These are phyloP conservation scores for Torrubiellomyces zombiae DNA, from an alignment of 2,329 filamentous ascomycete genomes.

Conservation along the genomic window DNA sequence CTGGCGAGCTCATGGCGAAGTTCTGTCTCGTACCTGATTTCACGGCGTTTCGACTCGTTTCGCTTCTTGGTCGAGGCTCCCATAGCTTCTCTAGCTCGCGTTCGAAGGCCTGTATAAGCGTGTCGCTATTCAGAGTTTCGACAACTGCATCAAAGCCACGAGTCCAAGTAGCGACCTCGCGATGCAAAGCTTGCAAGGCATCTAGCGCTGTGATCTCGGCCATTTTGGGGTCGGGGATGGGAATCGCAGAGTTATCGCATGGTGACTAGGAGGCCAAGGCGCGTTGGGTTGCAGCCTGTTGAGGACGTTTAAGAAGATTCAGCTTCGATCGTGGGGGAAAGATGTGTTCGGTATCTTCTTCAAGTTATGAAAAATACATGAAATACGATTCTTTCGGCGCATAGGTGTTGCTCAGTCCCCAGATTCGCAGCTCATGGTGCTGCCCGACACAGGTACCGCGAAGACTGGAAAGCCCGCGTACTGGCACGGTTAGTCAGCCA, in stretches of 20 bases:
- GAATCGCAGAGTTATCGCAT: conserved; percentile 36
- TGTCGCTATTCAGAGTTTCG: conserved; percentile 52
- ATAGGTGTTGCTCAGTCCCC: no score
- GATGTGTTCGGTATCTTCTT: no score
- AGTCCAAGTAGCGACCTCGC: conserved; percentile 63
- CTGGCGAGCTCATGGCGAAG: conserved; percentile 2
- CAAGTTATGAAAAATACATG: no score
- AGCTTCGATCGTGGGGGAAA: no score
- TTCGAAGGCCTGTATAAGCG: conserved; percentile 55
- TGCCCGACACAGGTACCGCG: no score
- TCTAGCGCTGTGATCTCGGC: conserved; percentile 57
- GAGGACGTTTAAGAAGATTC: no score
- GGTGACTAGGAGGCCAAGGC: no score
- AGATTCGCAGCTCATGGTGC: no score
- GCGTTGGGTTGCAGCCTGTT: conserved; percentile 7
- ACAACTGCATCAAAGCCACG: conserved; percentile 45
- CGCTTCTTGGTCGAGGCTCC: conserved; percentile 58
- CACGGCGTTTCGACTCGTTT: conserved; percentile 56
- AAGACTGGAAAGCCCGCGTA: no score
- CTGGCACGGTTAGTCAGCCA: no score
- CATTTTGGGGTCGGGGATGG: conserved; percentile 41
- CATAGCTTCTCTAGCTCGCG: conserved; percentile 55
- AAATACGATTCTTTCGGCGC: no score
- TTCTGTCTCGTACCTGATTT: conserved; percentile 51
- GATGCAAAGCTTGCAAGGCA: conserved; percentile 68